phyloP scores from a whole-genome alignment of 2,329 filamentous ascomycete species.

The Fusarium sp. region DNA sequence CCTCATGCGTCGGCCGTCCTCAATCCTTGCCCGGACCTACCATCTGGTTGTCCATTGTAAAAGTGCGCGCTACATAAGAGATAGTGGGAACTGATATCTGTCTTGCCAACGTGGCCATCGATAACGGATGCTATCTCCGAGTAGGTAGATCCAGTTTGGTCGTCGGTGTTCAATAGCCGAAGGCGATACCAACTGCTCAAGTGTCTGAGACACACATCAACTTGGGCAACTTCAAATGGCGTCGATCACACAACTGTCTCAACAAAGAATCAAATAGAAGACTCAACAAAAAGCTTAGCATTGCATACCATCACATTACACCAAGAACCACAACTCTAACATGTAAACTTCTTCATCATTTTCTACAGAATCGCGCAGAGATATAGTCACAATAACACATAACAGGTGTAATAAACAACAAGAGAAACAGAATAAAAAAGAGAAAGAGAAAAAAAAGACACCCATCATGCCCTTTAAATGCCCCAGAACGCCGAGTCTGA shows the following conservation, averaged over 20 bases:
- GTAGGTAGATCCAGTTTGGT: background rate
- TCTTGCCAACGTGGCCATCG: background rate
- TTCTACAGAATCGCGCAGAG: constrained; percentile 23
- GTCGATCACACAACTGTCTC: background rate
- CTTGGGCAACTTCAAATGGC: background rate
- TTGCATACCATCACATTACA: background rate
- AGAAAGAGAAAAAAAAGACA: constrained; percentile 35
- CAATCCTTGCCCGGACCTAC: background rate
- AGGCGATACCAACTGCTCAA: background rate
- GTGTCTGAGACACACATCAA: background rate
- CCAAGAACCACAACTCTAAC: background rate
- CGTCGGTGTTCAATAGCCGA: background rate
- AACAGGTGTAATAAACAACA: constrained; percentile 14
- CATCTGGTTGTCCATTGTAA: background rate
- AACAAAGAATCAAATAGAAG: background rate
- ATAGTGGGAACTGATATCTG: background rate
- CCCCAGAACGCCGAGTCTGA: constrained; percentile 47
- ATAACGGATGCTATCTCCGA: background rate
- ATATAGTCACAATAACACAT: constrained; percentile 23
- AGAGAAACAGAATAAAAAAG: background rate
- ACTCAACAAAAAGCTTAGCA: background rate
- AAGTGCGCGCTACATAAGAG: background rate
- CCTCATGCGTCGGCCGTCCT: background rate
- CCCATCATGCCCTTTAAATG: constrained; percentile 45
- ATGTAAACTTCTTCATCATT: constrained; percentile 15